Base-by-base conservation (phyloP, 1,284 basidiomycete species). In the Clitocybe nebularis region DNA sequence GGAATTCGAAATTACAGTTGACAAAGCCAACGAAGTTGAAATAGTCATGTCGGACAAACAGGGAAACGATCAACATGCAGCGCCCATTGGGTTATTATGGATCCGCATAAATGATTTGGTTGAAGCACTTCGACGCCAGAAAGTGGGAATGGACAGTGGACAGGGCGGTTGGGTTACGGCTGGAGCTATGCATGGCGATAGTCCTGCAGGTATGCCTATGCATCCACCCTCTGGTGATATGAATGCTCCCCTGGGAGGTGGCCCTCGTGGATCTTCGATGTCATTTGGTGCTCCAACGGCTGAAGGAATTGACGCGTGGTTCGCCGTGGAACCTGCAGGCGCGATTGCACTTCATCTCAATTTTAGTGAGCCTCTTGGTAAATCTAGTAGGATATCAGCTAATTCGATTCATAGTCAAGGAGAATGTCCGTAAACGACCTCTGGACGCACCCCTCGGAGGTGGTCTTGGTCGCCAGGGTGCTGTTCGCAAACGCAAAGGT, bases 21-120 rank as follows among this genome's bases (percentile, higher is more conserved):
- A 98, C 70, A 98, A 97, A 64, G 94, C 94, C 24, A 98, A 95
- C 62, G 96, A 99, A 74, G 89, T 98, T 42, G 96, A 99, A 66
- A 84, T 99, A 36, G 92, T 93, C 10, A 81, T 99, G 19, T 96
- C 94, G 57, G 96, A 99, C 68, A 92, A 92, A 55, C 83, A 91
- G 53, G 80, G 82, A 13, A 84, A 82, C 49, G 89, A 92, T 48
- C 66, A 69, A 8, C 77, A 89, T 54, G 83, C 91, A 1, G 79
- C 90, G 4, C 95, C 95, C 25, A 93, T 99, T 50, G 96, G 96
- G 29, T 77, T 99, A 59, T 74, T 98, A 13, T 99, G 96, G 96
- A 80, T 99, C 51, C 82, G 89, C 51, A 89, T 99, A 53, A 92
- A 81, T 54, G 96, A 99, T 64, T 75, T 99, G 21, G 91, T 97